Base-by-base conservation (phyloP, 2,329 filamentous ascomycete genomes). In the Phaeosphaeriaceae sp. region DNA sequence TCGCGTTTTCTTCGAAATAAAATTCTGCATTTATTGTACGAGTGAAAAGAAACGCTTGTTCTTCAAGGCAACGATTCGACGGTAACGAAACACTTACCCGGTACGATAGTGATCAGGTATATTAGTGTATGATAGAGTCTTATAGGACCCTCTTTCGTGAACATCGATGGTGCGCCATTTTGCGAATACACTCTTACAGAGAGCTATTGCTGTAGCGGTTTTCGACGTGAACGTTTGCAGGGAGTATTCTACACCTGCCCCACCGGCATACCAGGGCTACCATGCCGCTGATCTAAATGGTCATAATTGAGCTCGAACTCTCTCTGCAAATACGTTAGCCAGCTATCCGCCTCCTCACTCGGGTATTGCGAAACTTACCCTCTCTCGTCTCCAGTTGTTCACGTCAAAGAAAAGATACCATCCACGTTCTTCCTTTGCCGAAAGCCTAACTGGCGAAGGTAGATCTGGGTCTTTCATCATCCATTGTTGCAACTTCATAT, bases 351-450 rank as follows among this genome's bases (percentile, higher is more conserved):
- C n/a, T 3, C 12, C 6, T 34, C 26, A 16, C 3, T n/a, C 16
- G 5, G 4, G 15, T 3, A 40, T 20, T 17, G 46, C 8, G 11
- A 40, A 37, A 17, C 66, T 38, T 69, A 78, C 76, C 64, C 79
- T 72, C 58, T 82, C 78, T 50, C 79, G 70, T 45, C 78, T 74
- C 80, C 80, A 82, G 56, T 79, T 77, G 42, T 68, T 76, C 12
- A 79, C 77, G 43, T 83, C 79, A 62, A 81, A 82, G 72, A 83
- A 82, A 46, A 82, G 70, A 66, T 82, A 83, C 60, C 78, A 76
- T 17, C 80, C 80, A 40, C 77, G 74, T 66, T 83, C 80, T 46
- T 75, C 72, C 40, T 77, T 75, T 35, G 76, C 74, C 35, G 73
- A 75, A 30, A 81, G 63, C 16, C 77, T 73, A 9, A 76, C 71